Evolutionary conservation across 768 basidiomycete genomes (phyloP).

Genomic region (Termitomyces sp.): DNA sequence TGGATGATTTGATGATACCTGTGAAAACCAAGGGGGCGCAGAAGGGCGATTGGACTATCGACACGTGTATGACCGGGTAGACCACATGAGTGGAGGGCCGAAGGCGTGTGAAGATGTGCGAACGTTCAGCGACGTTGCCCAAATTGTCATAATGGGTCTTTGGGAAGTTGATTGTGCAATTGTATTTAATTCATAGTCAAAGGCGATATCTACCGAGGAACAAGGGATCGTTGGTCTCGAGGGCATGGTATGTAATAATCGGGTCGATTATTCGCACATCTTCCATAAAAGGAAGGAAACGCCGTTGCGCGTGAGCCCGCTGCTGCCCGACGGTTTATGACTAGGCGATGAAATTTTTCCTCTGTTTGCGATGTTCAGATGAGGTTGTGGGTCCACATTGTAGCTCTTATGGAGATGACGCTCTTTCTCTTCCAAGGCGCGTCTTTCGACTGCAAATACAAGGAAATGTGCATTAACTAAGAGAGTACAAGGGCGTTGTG

Average conservation of each 20-base stretch:
- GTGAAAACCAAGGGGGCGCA: not conserved
- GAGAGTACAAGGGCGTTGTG: slow-evolving; percentile 22
- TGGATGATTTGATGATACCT: not conserved
- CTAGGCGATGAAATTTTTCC: not conserved
- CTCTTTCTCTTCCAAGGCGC: not conserved
- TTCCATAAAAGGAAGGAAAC: slow-evolving; percentile 7
- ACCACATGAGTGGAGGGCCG: not conserved
- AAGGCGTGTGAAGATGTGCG: not conserved
- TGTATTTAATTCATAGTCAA: slow-evolving; percentile 11
- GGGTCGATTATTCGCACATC: not conserved
- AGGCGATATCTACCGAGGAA: slow-evolving; percentile 20
- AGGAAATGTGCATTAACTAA: not conserved
- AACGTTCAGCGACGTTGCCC: not conserved
- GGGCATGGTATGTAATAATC: slow-evolving; percentile 3
- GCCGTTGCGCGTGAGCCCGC: not conserved
- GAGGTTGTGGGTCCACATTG: slow-evolving; percentile 14
- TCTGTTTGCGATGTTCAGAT: not conserved
- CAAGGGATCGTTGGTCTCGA: slow-evolving; percentile 18
- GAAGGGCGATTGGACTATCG: not conserved
- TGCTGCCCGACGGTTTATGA: not conserved
- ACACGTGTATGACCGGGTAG: not conserved
- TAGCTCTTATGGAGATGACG: slow-evolving; percentile 3
- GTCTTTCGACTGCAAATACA: slow-evolving; percentile 1
- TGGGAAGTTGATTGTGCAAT: not conserved
- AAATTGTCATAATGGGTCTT: not conserved